These are phyloP conservation scores for Pythium utonaiense DNA, from an alignment of 352 stramenopile genomes.

Conservation along the genomic window DNA sequence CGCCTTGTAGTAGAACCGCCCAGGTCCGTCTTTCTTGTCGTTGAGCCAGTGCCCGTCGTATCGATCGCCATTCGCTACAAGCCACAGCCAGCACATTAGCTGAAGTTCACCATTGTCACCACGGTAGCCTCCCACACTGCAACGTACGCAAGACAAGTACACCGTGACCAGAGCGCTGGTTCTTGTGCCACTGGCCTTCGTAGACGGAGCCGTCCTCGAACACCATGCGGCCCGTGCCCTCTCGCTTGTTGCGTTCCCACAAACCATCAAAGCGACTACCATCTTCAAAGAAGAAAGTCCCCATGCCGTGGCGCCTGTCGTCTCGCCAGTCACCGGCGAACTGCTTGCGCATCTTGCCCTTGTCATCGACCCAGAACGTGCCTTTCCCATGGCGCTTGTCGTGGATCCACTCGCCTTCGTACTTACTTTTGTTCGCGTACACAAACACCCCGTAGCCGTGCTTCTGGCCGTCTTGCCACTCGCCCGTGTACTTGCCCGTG, in stretches of 20 bases:
- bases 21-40: conserved; percentile 87
- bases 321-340: conserved; percentile 79
- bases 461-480: conserved; percentile 92
- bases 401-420: conserved; percentile 83
- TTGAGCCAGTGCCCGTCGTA: conserved; percentile 87
- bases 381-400: conserved; percentile 79
- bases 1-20: conserved; percentile 79
- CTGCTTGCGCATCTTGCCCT: conserved; percentile 67
- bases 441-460: conserved; percentile 90
- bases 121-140: neutral
- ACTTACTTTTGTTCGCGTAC: conserved; percentile 90
- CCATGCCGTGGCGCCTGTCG: conserved; percentile 70
- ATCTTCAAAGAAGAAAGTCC: conserved; percentile 82
- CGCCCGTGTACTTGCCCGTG: conserved; percentile 88
- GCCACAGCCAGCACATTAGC: conserved; percentile 1
- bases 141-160: conserved; percentile 53
- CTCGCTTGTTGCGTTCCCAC: conserved; percentile 70
- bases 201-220: conserved; percentile 89
- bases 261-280: conserved; percentile 78
- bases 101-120: too few species aligned
- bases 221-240: conserved; percentile 74
- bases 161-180: conserved; percentile 72
- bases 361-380: conserved; percentile 79
- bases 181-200: conserved; percentile 75
- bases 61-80: conserved; percentile 72